These are phyloP conservation scores for Candida michaelii DNA, from an alignment of 805 yeast species.

Conservation along the genomic window DNA sequence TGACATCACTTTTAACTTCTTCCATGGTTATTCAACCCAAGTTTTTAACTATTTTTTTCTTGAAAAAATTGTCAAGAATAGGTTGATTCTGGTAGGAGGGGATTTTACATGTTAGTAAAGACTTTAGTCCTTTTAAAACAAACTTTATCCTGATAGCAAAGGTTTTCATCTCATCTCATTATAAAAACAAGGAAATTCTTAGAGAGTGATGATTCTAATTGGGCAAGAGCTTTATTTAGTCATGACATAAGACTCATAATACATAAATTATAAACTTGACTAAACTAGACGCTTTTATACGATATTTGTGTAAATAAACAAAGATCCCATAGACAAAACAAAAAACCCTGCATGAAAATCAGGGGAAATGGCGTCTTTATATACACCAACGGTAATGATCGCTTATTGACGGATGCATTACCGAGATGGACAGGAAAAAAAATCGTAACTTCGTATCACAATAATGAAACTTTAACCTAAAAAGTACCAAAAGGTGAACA, in stretches of 20 bases:
- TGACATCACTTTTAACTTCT: neutral
- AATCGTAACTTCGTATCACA: too few species aligned
- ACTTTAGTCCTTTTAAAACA: neutral
- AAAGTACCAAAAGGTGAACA: conserved; percentile 7
- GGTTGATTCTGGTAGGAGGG: neutral
- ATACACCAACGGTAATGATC: conserved; percentile 13
- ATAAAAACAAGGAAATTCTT: conserved; percentile 4
- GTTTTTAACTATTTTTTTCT: neutral
- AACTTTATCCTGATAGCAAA: neutral
- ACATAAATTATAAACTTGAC: neutral
- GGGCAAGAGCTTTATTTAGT: neutral
- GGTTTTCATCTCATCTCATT: neutral
- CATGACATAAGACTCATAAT: neutral
- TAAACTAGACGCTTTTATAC: too few species aligned
- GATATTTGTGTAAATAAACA: too few species aligned
- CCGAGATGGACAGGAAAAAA: neutral
- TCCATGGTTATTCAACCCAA: neutral
- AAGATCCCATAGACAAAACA: too few species aligned
- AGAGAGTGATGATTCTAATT: conserved; percentile 2
- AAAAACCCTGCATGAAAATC: conserved; percentile 3
- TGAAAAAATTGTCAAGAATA: neutral
- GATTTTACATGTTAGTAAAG: neutral
- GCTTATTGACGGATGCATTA: conserved; percentile 14
- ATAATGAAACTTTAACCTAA: neutral
- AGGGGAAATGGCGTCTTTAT: conserved; percentile 1